Evolutionary conservation across 805 yeast species (phyloP), one percentile per base, ranked within the genome.

Genomic region (Saccharomycopsis malanga): DNA sequence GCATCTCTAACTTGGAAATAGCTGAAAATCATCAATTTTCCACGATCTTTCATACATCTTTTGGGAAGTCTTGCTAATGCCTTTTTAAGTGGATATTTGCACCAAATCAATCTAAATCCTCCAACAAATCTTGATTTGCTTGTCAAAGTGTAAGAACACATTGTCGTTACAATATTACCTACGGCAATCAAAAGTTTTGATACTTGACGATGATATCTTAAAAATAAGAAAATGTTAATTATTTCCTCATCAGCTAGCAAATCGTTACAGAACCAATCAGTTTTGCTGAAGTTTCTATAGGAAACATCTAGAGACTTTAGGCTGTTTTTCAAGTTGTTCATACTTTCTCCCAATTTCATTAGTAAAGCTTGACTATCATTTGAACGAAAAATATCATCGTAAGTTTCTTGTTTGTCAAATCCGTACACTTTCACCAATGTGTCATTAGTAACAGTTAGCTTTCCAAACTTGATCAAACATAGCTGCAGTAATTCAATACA

Each of bases 21-120:
- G 35, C 68, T 64, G 17, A 66, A 61, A 5, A 70, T 67, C n/a
- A 66, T 62, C 22, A 68, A 68, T 2, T 72, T 69, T 17, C 78
- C 78, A 53, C 70, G 70, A 56, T 74, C 79, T 30, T 65, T 61
- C 4, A 68, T 57, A 51, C 73, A 70, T 39, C 66, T 72, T 27
- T 55, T 58, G 0, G 74, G 68, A n/a, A 71, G 50, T 34, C 73
- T 61, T 37, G 63, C 62, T 10, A 74, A 44, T 0, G 75, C 70
- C 46, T 74, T 58, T 3, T 53, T 38, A 4, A 67, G 48, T 2
- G 77, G 72, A 50, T 73, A 70, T 18, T 60, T 60, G 2, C 74
- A 72, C 1, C 56, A 34, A 9, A 56, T 52, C 2, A 71, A n/a
- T 42, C 58, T 59, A 72, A 70, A 70, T n/a, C 53, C 56, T 18